Percentiles rank a stretch among this genome's conserved stretches.
Conservation (phyloP, 345 rosid genomes). For the Linum lewisii region DNA sequence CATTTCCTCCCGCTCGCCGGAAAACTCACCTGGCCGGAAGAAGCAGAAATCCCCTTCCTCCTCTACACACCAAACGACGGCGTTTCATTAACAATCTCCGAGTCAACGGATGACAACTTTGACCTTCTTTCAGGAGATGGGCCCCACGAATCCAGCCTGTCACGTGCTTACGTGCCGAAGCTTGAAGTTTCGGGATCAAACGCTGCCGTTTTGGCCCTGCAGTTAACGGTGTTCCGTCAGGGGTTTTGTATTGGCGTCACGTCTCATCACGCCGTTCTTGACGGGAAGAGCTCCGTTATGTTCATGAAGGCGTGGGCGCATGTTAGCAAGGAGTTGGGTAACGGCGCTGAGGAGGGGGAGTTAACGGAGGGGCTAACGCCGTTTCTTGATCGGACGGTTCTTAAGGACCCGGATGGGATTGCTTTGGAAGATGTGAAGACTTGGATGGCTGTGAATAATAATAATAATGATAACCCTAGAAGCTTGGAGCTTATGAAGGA, state of each 20-base stretch:
- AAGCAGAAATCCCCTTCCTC: background rate
- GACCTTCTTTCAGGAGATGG: background rate
- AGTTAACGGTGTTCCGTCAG: conserved; percentile 10
- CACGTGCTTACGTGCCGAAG: background rate
- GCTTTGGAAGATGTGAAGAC: conserved; percentile 1
- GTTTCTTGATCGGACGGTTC: conserved; percentile 7
- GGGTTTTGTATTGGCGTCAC: conserved; percentile 16
- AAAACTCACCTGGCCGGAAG: conserved; percentile 6
- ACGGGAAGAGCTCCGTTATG: conserved; percentile 14
- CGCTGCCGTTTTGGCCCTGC: conserved; percentile 1
- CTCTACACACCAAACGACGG: background rate
- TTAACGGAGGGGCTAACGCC: conserved; percentile 10
- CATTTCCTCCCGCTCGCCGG: conserved; percentile 14
- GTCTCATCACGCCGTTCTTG: conserved; percentile 12
- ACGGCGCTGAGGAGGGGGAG: background rate
- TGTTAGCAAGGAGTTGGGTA: background rate
- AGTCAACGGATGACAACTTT: conserved; percentile 5
- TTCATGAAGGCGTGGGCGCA: conserved; percentile 16
- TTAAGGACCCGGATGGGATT: conserved; percentile 6
- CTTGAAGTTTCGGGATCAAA: background rate
- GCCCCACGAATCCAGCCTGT: background rate
- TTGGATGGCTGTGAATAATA: background rate
- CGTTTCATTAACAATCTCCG: conserved; percentile 6
- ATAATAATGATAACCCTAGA: background rate
- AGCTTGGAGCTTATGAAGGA: background rate